phyloP scores from a whole-genome alignment of 1,139 yeast genomes.

The Sugiyamaella grinbergsii region DNA sequence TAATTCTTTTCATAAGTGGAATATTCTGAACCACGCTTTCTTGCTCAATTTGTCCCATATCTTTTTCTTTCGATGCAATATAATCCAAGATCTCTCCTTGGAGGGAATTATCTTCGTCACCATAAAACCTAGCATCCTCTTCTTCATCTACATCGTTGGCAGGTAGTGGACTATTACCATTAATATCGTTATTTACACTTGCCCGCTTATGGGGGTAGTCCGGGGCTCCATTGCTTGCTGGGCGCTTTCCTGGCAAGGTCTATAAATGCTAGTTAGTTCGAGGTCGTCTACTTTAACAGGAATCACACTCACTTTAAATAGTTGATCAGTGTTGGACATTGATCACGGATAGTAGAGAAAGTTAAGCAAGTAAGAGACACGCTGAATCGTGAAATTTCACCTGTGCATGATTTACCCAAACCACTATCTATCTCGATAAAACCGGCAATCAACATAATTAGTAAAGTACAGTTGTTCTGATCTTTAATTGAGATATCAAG shows the following conservation, averaged over 20 bases:
- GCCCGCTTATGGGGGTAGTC: conserved; percentile 1
- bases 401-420: neutral
- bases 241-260: neutral
- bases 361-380: neutral
- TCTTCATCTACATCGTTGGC: conserved; percentile 27
- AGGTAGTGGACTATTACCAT: neutral
- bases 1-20: conserved; percentile 34
- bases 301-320: conserved; percentile 27
- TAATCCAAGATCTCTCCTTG: conserved; percentile 34
- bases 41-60: conserved; percentile 5
- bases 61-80: conserved; percentile 34
- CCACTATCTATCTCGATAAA: conserved; percentile 11
- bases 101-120: conserved; percentile 34
- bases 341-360: neutral
- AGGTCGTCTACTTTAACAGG: neutral
- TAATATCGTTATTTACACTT: neutral
- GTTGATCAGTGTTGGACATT: conserved; percentile 24
- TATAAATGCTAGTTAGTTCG: neutral
- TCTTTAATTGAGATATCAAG: too few relatives aligned
- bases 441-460: neutral
- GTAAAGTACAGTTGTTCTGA: neutral
- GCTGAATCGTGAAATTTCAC: neutral
- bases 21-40: conserved; percentile 24
- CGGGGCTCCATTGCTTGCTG: neutral
- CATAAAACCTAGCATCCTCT: conserved; percentile 37